phyloP scores from a whole-genome alignment of 2,329 filamentous ascomycete genomes.

The Pseudogymnoascus sp. region DNA sequence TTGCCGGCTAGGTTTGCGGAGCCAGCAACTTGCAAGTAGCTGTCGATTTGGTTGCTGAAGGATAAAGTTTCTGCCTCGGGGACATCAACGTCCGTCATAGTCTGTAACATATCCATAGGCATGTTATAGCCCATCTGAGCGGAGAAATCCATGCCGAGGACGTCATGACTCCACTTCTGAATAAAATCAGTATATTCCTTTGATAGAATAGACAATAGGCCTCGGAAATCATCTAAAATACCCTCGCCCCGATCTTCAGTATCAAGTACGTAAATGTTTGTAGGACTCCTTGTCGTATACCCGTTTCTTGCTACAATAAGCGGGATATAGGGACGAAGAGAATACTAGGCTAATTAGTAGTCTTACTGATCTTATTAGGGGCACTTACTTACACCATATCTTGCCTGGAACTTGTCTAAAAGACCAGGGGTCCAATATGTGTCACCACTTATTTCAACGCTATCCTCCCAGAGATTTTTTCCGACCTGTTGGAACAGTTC shows the following conservation, averaged over 20 bases:
- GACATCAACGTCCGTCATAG: conserved; percentile 32
- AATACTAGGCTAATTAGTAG: too few relatives aligned
- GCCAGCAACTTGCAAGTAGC: conserved; percentile 35
- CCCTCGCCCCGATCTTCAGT: too few relatives aligned
- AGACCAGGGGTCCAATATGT: conserved; percentile 34
- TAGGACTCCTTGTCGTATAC: too few relatives aligned
- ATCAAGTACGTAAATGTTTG: too few relatives aligned
- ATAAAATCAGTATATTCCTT: too few relatives aligned
- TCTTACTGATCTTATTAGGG: too few relatives aligned
- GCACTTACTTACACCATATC: too few relatives aligned
- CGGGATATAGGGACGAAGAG: too few relatives aligned
- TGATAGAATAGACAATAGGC: too few relatives aligned
- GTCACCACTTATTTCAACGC: conserved; percentile 29
- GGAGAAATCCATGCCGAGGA: conserved; percentile 32
- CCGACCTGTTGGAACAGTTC: conserved; percentile 29
- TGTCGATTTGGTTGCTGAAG: conserved; percentile 33
- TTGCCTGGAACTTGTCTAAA: conserved; percentile 22
- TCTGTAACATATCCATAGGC: conserved; percentile 36
- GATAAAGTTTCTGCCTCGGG: conserved; percentile 37
- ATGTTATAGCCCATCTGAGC: conserved; percentile 36
- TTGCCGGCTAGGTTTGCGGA: conserved; percentile 34
- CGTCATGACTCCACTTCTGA: too few relatives aligned
- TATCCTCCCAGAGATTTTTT: conserved; percentile 33
- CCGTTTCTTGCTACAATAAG: too few relatives aligned
- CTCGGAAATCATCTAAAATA: too few relatives aligned